Conservation (phyloP, 2,329 filamentous ascomycete species). For the Xylariales sp. region DNA sequence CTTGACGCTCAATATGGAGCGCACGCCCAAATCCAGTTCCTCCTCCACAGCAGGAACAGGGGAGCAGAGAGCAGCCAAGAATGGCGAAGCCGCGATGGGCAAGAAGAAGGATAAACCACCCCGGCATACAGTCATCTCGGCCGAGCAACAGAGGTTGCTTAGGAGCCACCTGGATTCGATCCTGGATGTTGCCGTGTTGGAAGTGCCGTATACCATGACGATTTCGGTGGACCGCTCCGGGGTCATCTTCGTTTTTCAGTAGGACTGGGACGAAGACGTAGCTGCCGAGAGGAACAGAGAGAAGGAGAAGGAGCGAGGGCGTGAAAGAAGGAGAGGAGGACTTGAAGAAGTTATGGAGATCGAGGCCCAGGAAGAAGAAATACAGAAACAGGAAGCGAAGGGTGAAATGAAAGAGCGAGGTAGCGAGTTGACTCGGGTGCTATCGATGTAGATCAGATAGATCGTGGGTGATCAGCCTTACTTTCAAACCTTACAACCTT, state of each 20-base stretch:
- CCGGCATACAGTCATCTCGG: constrained; percentile 77
- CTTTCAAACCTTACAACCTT: too few species aligned
- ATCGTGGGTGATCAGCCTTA: too few species aligned
- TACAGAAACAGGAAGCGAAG: too few species aligned
- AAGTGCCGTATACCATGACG: constrained; percentile 88
- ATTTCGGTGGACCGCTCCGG: constrained; percentile 86
- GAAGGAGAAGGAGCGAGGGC: too few species aligned
- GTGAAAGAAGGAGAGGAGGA: too few species aligned
- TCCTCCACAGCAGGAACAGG: constrained; percentile 26
- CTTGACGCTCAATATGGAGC: constrained; percentile 63
- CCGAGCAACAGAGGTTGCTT: constrained; percentile 81
- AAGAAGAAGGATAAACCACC: constrained; percentile 45
- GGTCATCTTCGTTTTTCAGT: constrained; percentile 74
- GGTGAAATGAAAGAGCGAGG: too few species aligned
- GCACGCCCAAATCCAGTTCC: constrained; percentile 37
- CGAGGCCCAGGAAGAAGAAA: too few species aligned
- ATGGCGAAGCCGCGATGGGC: constrained; percentile 18
- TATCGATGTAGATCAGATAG: too few species aligned
- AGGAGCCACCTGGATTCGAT: constrained; percentile 85
- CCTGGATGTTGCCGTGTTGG: constrained; percentile 81
- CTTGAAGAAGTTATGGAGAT: too few species aligned
- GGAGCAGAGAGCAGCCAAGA: constrained; percentile 20
- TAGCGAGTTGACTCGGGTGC: too few species aligned
- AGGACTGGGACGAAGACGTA: constrained; percentile 7
- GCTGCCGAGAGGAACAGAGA: too few species aligned